Conservation (phyloP, 1,284 basidiomycete species). For the Leccinum pachyderme region DNA sequence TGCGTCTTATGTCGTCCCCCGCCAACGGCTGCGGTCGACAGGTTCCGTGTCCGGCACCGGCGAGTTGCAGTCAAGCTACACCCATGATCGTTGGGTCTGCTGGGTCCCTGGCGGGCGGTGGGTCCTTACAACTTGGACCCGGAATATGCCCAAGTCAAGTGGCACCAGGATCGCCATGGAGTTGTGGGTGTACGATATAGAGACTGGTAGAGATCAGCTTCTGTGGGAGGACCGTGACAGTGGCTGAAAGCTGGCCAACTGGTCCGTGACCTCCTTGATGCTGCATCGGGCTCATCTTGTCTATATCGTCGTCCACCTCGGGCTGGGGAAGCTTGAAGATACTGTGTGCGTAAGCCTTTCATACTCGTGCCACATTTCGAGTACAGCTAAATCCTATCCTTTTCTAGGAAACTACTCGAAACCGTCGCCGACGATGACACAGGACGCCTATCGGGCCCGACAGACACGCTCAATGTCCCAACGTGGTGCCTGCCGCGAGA, state of each 20-base stretch:
- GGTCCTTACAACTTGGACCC: slow-evolving; percentile 12
- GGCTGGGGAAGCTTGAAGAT: slow-evolving; percentile 11
- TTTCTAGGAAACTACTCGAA: slow-evolving; percentile 18
- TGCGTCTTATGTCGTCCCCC: not conserved
- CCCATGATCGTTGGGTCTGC: slow-evolving; percentile 2
- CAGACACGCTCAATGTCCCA: not conserved
- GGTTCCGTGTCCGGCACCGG: not conserved
- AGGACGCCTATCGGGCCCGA: slow-evolving; percentile 9
- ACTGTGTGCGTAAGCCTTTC: slow-evolving; percentile 16
- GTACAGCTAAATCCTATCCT: not conserved
- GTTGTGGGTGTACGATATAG: slow-evolving; percentile 14
- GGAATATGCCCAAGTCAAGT: not conserved
- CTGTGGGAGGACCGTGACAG: slow-evolving; percentile 14
- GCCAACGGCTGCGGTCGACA: not conserved
- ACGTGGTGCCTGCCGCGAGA: not conserved
- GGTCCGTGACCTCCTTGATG: slow-evolving; percentile 10
- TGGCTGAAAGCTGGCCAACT: not conserved
- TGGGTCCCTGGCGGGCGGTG: slow-evolving; percentile 21
- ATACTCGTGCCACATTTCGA: not conserved
- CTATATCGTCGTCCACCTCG: slow-evolving; percentile 17
- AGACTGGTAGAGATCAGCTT: slow-evolving; percentile 13
- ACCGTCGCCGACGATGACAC: slow-evolving; percentile 20
- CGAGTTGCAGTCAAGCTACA: not conserved
- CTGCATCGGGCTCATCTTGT: slow-evolving; percentile 13
- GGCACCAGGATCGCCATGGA: not conserved